phyloP scores from a whole-genome alignment of 1,284 basidiomycete species.

The Phylloporus gajari region DNA sequence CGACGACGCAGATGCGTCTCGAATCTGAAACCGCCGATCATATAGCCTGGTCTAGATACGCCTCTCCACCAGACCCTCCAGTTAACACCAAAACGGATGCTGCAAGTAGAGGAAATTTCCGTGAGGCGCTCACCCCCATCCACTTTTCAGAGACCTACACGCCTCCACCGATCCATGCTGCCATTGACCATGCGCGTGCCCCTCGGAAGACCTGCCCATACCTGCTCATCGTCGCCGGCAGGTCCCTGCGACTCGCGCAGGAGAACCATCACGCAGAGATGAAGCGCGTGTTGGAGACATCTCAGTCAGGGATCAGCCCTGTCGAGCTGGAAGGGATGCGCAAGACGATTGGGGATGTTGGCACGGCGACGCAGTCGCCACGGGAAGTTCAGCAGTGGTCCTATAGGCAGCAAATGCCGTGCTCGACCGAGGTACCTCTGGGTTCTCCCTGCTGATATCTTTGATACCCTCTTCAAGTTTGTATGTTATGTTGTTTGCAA shows the following conservation, averaged over 20 bases:
- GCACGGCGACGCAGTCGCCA: slow-evolving; percentile 63
- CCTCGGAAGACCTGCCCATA: background rate
- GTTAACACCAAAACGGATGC: background rate
- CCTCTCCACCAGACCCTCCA: slow-evolving; percentile 38
- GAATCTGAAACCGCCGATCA: slow-evolving; percentile 79
- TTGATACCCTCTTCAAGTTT: too few species aligned
- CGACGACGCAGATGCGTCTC: slow-evolving; percentile 65
- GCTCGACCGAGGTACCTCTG: background rate
- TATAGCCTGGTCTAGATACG: slow-evolving; percentile 70
- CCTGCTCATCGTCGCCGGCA: slow-evolving; percentile 74
- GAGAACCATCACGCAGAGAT: slow-evolving; percentile 72
- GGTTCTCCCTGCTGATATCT: too few species aligned
- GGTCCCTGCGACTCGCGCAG: slow-evolving; percentile 75
- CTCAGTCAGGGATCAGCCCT: slow-evolving; percentile 41
- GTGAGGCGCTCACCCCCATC: slow-evolving; percentile 58
- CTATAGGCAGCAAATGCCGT: slow-evolving; percentile 28
- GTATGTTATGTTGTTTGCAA: too few species aligned
- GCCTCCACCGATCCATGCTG: slow-evolving; percentile 63
- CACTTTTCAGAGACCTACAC: slow-evolving; percentile 60
- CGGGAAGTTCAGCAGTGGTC: slow-evolving; percentile 38
- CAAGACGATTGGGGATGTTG: slow-evolving; percentile 81
- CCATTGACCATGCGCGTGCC: slow-evolving; percentile 54
- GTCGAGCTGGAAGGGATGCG: slow-evolving; percentile 55
- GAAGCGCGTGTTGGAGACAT: slow-evolving; percentile 58
- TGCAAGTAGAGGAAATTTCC: background rate